Conservation (phyloP, 1,139 yeast species). For the Kurtzmaniella quercitrusa region DNA sequence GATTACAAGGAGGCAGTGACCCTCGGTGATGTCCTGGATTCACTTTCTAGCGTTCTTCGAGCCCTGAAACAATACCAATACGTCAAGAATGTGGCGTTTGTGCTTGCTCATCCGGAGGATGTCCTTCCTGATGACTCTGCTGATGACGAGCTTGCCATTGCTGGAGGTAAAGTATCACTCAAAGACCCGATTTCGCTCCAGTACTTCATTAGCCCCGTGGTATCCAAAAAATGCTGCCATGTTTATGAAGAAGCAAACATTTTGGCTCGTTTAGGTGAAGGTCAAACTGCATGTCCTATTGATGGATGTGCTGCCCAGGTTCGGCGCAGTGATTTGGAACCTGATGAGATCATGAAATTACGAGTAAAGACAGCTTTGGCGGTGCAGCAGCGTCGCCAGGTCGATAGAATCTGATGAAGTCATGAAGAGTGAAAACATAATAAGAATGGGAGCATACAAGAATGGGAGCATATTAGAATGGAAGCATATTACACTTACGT, state of each 20-base stretch:
- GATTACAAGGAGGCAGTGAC: slow-evolving; percentile 3
- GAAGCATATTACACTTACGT: no score
- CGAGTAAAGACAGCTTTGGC: slow-evolving; percentile 38
- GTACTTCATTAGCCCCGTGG: slow-evolving; percentile 49
- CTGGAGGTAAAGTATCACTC: slow-evolving; percentile 64
- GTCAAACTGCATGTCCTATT: slow-evolving; percentile 38
- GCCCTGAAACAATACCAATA: slow-evolving; percentile 16
- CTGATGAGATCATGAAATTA: slow-evolving; percentile 47
- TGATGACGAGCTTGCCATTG: slow-evolving; percentile 56
- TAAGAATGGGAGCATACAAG: no score
- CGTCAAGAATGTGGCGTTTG: slow-evolving; percentile 23
- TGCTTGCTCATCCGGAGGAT: slow-evolving; percentile 35
- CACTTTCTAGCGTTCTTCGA: slow-evolving; percentile 1
- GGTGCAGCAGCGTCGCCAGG: not conserved
- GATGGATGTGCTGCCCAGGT: slow-evolving; percentile 40
- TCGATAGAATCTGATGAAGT: slow-evolving; percentile 1
- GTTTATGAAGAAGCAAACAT: slow-evolving; percentile 53
- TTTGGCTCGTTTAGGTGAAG: slow-evolving; percentile 19
- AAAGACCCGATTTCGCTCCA: slow-evolving; percentile 62
- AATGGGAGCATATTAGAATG: no score
- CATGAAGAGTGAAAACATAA: not conserved
- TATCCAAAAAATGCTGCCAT: slow-evolving; percentile 53
- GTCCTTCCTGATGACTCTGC: slow-evolving; percentile 40
- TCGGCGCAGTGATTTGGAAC: slow-evolving; percentile 24
- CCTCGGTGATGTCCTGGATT: slow-evolving; percentile 1